Percentiles rank a stretch among this genome's conserved stretches.
Evolutionary conservation across 306 rosid species (phyloP).

Genomic region (Cicer pinnatifidum): DNA sequence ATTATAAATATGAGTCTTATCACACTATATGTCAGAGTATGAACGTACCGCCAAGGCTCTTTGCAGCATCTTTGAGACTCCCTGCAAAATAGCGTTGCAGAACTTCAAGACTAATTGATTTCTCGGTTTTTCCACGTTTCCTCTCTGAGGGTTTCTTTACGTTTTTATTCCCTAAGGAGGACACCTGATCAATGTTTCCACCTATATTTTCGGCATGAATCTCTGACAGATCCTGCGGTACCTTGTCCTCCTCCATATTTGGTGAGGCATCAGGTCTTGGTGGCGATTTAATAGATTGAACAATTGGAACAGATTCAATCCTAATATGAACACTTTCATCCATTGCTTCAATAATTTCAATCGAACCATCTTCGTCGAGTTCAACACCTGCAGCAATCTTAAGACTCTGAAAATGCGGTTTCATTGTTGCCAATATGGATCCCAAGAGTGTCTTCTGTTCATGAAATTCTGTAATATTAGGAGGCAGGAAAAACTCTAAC

Average conservation of each 20-base stretch:
- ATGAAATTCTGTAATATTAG: conserved; percentile 51
- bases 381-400: conserved; percentile 81
- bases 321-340: conserved; percentile 57
- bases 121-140: conserved; percentile 94
- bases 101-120: conserved; percentile 88
- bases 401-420: conserved; percentile 78
- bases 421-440: conserved; percentile 72
- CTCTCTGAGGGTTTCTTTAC: conserved; percentile 67
- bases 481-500: conserved; percentile 88
- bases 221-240: conserved; percentile 48
- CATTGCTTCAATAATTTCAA: conserved; percentile 71
- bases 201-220: conserved; percentile 42
- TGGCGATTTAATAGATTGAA: conserved; percentile 49
- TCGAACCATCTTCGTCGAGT: conserved; percentile 57
- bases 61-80: conserved; percentile 98
- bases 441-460: conserved; percentile 73
- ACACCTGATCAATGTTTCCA: conserved; percentile 46
- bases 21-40: conserved; percentile 8
- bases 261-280: conserved; percentile 46
- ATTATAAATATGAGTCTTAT: background rate
- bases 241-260: conserved; percentile 54
- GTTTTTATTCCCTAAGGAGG: conserved; percentile 56
- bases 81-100: conserved; percentile 89
- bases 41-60: conserved; percentile 90
- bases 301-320: conserved; percentile 58